Conservation (phyloP, 2,329 filamentous ascomycete genomes). For the Leptographium wingfieldii region DNA sequence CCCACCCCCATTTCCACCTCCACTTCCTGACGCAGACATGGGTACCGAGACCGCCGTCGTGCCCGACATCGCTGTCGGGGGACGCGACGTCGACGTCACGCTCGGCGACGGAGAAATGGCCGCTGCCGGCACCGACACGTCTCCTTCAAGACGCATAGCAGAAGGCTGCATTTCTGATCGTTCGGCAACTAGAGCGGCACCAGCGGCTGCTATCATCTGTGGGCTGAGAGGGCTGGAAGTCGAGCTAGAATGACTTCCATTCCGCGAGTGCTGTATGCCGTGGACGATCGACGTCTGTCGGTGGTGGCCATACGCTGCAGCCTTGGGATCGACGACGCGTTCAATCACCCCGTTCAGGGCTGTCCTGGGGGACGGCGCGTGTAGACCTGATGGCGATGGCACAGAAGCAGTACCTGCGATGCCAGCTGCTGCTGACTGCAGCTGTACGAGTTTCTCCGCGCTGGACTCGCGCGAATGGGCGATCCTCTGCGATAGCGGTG, state of each 20-base stretch:
- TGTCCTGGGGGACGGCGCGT: slow-evolving; percentile 26
- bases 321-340: slow-evolving; percentile 43
- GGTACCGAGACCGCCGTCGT: slow-evolving; percentile 18
- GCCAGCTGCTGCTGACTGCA: slow-evolving; percentile 2
- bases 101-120: slow-evolving; percentile 3
- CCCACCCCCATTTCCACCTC: background rate
- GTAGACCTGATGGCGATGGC: slow-evolving; percentile 25
- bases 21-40: background rate
- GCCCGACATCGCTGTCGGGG: slow-evolving; percentile 36
- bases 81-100: slow-evolving; percentile 15
- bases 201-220: slow-evolving; percentile 65
- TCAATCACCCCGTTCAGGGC: slow-evolving; percentile 32
- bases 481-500: slow-evolving; percentile 21
- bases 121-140: slow-evolving; percentile 20
- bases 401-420: slow-evolving; percentile 2
- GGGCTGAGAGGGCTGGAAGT: slow-evolving; percentile 78
- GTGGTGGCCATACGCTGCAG: slow-evolving; percentile 65
- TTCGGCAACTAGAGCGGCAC: slow-evolving; percentile 39
- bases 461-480: slow-evolving; percentile 48
- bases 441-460: slow-evolving; percentile 35
- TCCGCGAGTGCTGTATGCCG: slow-evolving; percentile 84
- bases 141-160: slow-evolving; percentile 29
- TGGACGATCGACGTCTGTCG: slow-evolving; percentile 95
- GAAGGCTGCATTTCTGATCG: slow-evolving; percentile 34
- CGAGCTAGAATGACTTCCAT: slow-evolving; percentile 73